Conservation (phyloP, 2,329 filamentous ascomycete species). For the Chrysoporthe cubensis region DNA sequence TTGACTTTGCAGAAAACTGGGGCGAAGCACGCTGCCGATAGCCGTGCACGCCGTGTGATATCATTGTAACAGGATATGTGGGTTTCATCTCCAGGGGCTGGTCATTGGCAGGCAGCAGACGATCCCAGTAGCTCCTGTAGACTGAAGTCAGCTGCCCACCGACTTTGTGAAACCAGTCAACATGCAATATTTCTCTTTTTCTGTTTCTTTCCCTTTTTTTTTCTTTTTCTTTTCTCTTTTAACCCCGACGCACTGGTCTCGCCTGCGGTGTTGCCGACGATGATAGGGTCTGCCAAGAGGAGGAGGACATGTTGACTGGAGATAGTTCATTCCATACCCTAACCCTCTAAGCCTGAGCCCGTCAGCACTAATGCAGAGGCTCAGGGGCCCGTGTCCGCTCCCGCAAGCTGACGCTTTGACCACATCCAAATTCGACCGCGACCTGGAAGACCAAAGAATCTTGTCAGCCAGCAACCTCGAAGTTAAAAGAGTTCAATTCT, state of each 20-base stretch:
- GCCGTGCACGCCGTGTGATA: background rate
- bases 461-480: too few relatives aligned
- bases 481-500: too few relatives aligned
- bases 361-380: background rate
- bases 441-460: background rate
- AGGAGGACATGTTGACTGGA: background rate
- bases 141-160: background rate
- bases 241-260: too few relatives aligned
- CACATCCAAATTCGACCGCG: background rate
- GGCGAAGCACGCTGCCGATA: slow-evolving; percentile 6
- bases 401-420: slow-evolving; percentile 7
- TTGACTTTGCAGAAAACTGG: slow-evolving; percentile 17
- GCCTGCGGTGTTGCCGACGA: background rate
- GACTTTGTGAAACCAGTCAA: background rate
- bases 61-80: background rate
- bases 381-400: slow-evolving; percentile 2
- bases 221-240: background rate
- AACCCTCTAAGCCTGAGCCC: background rate
- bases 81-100: background rate
- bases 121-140: background rate
- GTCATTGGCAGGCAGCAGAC: background rate
- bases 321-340: background rate
- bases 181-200: too few relatives aligned
- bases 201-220: background rate
- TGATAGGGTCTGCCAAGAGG: background rate